Evolutionary conservation across 2,329 filamentous ascomycete species (phyloP).

Genomic region (Hypoxylon sp.): DNA sequence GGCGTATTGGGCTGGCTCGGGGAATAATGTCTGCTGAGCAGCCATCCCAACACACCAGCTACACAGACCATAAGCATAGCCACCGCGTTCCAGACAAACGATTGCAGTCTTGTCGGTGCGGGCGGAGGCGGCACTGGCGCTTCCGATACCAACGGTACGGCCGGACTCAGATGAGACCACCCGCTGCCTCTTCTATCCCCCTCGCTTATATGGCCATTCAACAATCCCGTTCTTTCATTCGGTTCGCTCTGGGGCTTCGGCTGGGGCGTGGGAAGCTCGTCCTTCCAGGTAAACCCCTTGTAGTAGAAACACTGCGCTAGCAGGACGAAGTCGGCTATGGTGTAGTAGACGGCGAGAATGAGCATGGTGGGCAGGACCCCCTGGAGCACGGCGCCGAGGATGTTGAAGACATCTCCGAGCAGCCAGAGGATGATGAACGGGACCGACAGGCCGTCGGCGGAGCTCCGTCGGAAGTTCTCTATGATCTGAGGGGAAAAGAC

Average conservation of each 20-base stretch:
- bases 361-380: constrained; percentile 94
- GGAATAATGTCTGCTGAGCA: constrained; percentile 69
- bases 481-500: constrained; percentile 98
- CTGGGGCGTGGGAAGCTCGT: constrained; percentile 60
- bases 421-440: constrained; percentile 96
- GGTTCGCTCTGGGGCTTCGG: constrained; percentile 58
- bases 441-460: constrained; percentile 88
- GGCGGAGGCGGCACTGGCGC: constrained; percentile 58
- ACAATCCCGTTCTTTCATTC: constrained; percentile 65
- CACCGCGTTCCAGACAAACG: constrained; percentile 77
- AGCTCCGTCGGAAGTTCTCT: constrained; percentile 88
- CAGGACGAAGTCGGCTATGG: constrained; percentile 88
- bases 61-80: constrained; percentile 84
- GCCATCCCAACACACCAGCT: constrained; percentile 89
- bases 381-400: constrained; percentile 90
- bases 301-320: constrained; percentile 96
- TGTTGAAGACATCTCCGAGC: constrained; percentile 95
- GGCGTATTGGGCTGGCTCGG: constrained; percentile 51
- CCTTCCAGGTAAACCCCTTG: constrained; percentile 78
- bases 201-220: constrained; percentile 57
- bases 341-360: constrained; percentile 94
- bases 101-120: constrained; percentile 65
- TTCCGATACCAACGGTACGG: constrained; percentile 76
- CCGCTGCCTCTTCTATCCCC: constrained; percentile 64
- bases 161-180: constrained; percentile 79